phyloP scores from a whole-genome alignment of 805 yeast genomes.

The Saturnispora bothae region DNA sequence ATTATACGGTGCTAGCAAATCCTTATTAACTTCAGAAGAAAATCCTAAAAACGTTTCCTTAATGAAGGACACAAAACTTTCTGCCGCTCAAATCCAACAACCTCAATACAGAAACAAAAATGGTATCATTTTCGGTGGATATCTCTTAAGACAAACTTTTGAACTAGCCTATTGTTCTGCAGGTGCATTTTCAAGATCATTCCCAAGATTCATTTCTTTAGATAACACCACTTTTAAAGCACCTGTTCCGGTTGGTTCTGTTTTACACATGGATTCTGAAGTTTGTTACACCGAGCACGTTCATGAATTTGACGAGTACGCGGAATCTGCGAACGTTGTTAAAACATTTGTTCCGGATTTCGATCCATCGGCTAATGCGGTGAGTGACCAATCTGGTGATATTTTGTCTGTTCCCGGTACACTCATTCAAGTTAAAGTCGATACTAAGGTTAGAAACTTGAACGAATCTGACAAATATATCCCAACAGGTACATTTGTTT shows the following conservation, averaged over 20 bases:
- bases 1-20: slow-evolving; percentile 52
- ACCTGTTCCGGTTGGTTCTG: slow-evolving; percentile 94
- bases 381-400: slow-evolving; percentile 42
- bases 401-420: slow-evolving; percentile 74
- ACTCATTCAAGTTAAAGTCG: slow-evolving; percentile 80
- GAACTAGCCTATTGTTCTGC: slow-evolving; percentile 91
- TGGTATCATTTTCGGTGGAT: slow-evolving; percentile 93
- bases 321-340: slow-evolving; percentile 19
- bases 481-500: slow-evolving; percentile 80
- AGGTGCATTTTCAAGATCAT: slow-evolving; percentile 75
- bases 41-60: slow-evolving; percentile 44
- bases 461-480: slow-evolving; percentile 41
- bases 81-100: slow-evolving; percentile 83
- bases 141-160: slow-evolving; percentile 81
- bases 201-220: slow-evolving; percentile 81
- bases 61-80: slow-evolving; percentile 63
- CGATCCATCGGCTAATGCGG: slow-evolving; percentile 46
- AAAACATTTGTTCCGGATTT: slow-evolving; percentile 32
- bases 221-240: slow-evolving; percentile 88
- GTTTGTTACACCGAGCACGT: slow-evolving; percentile 82
- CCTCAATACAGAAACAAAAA: slow-evolving; percentile 95
- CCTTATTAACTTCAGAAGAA: slow-evolving; percentile 24
- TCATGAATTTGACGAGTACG: slow-evolving; percentile 27
- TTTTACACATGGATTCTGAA: slow-evolving; percentile 68
- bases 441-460: slow-evolving; percentile 63